Conservation (phyloP, 2,329 filamentous ascomycete species). For the Pseudocercospora fuligena region DNA sequence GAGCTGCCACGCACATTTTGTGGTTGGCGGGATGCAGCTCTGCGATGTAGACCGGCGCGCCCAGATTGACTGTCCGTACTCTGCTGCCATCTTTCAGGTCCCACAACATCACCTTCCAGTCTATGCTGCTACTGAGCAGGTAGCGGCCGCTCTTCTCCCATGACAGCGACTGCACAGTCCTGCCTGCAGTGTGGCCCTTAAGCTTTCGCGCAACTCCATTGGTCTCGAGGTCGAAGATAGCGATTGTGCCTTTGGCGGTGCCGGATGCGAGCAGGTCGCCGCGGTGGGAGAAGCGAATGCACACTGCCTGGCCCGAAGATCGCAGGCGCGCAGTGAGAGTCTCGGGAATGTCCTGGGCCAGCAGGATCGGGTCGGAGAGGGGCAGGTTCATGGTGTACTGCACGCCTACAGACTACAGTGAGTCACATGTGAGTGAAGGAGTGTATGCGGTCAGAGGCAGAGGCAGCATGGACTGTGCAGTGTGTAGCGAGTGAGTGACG, state of each 20-base stretch:
- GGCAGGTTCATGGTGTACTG: slow-evolving; percentile 67
- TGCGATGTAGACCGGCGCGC: slow-evolving; percentile 92
- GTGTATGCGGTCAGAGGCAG: neutral
- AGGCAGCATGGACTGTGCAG: neutral
- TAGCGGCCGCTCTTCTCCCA: slow-evolving; percentile 94
- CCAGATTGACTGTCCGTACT: slow-evolving; percentile 84
- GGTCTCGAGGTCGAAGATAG: slow-evolving; percentile 96
- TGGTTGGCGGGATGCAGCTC: slow-evolving; percentile 91
- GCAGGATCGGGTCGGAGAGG: slow-evolving; percentile 71
- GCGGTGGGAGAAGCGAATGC: slow-evolving; percentile 85
- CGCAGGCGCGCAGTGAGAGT: slow-evolving; percentile 86
- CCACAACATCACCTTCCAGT: slow-evolving; percentile 97
- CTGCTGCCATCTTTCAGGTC: slow-evolving; percentile 76
- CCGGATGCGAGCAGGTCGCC: slow-evolving; percentile 95
- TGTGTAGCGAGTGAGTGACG: neutral
- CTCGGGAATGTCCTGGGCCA: slow-evolving; percentile 85
- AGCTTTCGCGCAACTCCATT: slow-evolving; percentile 95
- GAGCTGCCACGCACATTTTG: slow-evolving; percentile 82
- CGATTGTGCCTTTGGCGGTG: slow-evolving; percentile 86
- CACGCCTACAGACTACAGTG: slow-evolving; percentile 20
- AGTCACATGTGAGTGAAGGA: slow-evolving; percentile 11
- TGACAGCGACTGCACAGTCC: slow-evolving; percentile 90
- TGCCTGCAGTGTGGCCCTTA: slow-evolving; percentile 75
- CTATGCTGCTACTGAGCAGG: slow-evolving; percentile 88
- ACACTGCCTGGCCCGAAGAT: slow-evolving; percentile 65